Conservation (phyloP, 2,329 filamentous ascomycete genomes). For the Claviceps monticola region DNA sequence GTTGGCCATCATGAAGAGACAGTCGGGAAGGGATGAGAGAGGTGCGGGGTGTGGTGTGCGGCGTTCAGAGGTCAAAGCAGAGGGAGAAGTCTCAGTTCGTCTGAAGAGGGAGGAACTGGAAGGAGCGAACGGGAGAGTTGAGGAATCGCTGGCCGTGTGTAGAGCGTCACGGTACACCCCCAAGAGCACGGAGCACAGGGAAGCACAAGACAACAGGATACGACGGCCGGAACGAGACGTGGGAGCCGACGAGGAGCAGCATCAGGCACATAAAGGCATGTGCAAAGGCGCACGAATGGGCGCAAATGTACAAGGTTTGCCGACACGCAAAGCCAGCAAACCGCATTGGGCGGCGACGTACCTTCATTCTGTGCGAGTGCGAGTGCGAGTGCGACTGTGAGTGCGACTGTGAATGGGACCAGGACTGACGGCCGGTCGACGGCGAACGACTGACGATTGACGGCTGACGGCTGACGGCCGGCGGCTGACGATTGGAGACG, state of each 20-base stretch:
- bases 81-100: background rate
- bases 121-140: conserved; percentile 4
- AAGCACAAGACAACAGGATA: background rate
- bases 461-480: no score
- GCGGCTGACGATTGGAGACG: no score
- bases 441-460: background rate
- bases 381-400: conserved; percentile 8
- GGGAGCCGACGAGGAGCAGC: background rate
- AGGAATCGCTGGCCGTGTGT: background rate
- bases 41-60: background rate
- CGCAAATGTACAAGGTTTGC: background rate
- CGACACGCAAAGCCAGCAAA: background rate
- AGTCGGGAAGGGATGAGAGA: background rate
- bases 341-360: conserved; percentile 3
- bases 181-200: background rate
- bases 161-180: background rate
- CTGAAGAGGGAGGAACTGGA: conserved; percentile 6
- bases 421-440: background rate
- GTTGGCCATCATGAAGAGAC: background rate
- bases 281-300: background rate
- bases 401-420: background rate
- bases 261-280: background rate
- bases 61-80: background rate
- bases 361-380: conserved; percentile 25
- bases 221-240: background rate